Evolutionary conservation across 2,329 filamentous ascomycete genomes (phyloP).

Genomic region (Amphichorda felina): DNA sequence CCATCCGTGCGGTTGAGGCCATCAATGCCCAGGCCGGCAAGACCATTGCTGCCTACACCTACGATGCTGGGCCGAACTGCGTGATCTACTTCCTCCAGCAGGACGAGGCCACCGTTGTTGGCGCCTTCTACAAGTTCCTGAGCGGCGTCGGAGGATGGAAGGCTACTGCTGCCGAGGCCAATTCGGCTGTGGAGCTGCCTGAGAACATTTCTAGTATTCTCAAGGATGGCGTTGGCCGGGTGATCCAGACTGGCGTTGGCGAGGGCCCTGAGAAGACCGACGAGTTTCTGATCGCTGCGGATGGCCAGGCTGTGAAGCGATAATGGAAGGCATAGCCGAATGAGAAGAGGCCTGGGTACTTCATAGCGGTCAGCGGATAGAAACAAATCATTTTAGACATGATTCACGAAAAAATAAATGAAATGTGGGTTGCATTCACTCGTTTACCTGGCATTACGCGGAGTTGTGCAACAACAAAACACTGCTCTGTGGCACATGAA

Average conservation of each 20-base stretch:
- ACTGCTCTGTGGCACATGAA: too few relatives aligned
- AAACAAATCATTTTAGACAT: too few relatives aligned
- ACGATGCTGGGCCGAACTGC: constrained; percentile 93
- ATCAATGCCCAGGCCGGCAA: constrained; percentile 74
- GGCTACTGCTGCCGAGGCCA: constrained; percentile 39
- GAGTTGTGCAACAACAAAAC: too few relatives aligned
- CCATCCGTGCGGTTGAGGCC: constrained; percentile 77
- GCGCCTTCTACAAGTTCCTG: constrained; percentile 61
- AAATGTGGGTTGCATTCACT: too few relatives aligned
- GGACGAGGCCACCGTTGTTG: constrained; percentile 61
- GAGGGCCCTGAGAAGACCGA: constrained; percentile 77
- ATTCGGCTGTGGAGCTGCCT: constrained; percentile 46
- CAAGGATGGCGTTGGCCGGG: constrained; percentile 69
- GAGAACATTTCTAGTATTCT: constrained; percentile 53
- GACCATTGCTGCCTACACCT: constrained; percentile 85
- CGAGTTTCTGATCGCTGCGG: constrained; percentile 60
- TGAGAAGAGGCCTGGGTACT: too few relatives aligned
- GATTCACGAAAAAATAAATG: too few relatives aligned
- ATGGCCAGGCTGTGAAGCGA: constrained; percentile 36
- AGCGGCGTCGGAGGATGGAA: constrained; percentile 61
- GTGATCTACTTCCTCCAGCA: constrained; percentile 91
- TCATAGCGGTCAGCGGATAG: too few relatives aligned
- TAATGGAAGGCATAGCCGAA: constrained; percentile 4
- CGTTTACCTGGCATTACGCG: too few relatives aligned
- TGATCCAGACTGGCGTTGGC: constrained; percentile 86